Evolutionary conservation across 2,329 filamentous ascomycete species (phyloP), one percentile per base, ranked within the genome.

Genomic region (Aphanoascus verrucosus): DNA sequence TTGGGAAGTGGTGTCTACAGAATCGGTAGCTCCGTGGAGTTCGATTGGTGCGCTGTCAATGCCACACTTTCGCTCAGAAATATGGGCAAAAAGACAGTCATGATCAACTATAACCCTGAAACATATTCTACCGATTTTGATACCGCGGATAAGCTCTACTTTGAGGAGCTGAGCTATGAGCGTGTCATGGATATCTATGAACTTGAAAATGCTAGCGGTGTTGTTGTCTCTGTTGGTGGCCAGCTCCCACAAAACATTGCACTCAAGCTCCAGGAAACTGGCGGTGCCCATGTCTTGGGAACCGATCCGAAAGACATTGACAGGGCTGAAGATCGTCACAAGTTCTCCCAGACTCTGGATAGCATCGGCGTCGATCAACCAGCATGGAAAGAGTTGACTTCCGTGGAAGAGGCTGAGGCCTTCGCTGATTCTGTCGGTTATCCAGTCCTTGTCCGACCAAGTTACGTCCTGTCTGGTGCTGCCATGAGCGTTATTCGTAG

Each of bases 111-210:
- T 63, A 91, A 93, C 63, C 87, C 87, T 0, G 88, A 95, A 64
- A 95, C 89, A 0, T 82, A 81, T 55, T 75, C 67, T 52, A 96
- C 91, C 0, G 93, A 97, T 70, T 91, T 85, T 67, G 93, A 98
- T 62, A 82, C 81, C 8, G 88, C 89, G 7, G 91, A 97, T 63
- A 88, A 83, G 64, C 80, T 98, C 4, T 98, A 97, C 73, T 98
- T 98, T 60, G 93, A 97, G 63, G 93, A 98, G 72, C 74, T 97
- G 52, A 93, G 85, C 70, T 97, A 96, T 68, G 93, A 97, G 74
- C 85, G 91, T 66, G 91, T 97, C 8, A 94, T 97, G 88, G 93
- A 98, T 69, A 97, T 97, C 60, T 96, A 96, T 69, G 93, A 97
- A 70, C 80, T 97, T 14, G 93, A 97, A 72, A 76, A 76, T 55